Evolutionary conservation across 495 filamentous ascomycete genomes (phyloP), one percentile per base, ranked within the genome.

Genomic region (Hyaloscypha finlandica): DNA sequence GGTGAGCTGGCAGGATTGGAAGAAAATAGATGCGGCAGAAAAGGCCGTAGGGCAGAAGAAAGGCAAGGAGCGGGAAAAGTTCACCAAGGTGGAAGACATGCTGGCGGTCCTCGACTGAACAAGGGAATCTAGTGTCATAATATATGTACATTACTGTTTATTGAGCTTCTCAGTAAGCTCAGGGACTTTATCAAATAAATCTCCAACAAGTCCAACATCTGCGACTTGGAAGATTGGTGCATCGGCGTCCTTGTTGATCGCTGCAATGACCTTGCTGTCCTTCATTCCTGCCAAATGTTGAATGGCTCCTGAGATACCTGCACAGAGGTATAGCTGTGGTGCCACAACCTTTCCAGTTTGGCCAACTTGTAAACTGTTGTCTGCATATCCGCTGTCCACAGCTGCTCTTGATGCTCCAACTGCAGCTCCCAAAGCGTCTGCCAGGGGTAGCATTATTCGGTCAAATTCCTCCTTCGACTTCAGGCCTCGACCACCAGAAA

Each of bases 261-360:
- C 92, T 45, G 93, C 96, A 84, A 99, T 99, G 67, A 99, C 96
- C 84, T 99, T 99, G 83, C 92, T 96, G 76, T 99, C 95, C 86
- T 99, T 99, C 95, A 99, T 99, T 75, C 95, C 95, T 52, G 96
- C 96, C 79, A 99, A 81, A 85, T 99, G 95, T 80, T 99, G 95
- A 69, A 99, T 99, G 29, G 95, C 95, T 56, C 95, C 95, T 6
- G 91, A 95, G 74, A 99, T 98, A 73, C 95, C 95, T 19, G 93
- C 94, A 35, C 92, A 95, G 65, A 99, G 85, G 76, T 99, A 99
- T 67, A 98, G 81, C 78, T 99, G 90, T 63, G 95, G 95, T 52
- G 95, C 95, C 37, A 99, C 93, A 66, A 97, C 96, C 86, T 99
- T 99, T 67, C 95, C 95, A 8, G 95, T 99, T 81, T 99, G 95